Evolutionary conservation across 306 rosid genomes (phyloP).

Genomic region (Sicyos edulis): DNA sequence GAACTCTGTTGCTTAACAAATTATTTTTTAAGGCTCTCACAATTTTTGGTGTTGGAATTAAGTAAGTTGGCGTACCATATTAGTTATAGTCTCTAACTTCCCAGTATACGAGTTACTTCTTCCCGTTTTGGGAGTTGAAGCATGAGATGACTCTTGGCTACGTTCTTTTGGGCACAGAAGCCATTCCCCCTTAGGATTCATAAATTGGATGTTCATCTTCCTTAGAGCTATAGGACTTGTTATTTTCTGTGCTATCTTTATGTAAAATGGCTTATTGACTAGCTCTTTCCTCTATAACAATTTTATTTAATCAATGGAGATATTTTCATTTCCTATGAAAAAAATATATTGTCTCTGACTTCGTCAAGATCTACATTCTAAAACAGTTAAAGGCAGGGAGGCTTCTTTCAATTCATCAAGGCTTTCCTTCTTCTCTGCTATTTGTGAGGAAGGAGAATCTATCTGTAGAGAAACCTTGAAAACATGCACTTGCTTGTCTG

Average conservation of each 20-base stretch:
- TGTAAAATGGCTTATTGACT: too few species aligned
- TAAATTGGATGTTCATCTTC: too few species aligned
- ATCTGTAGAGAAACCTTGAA: constrained; percentile 41
- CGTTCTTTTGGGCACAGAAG: too few species aligned
- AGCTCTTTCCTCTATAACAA: too few species aligned
- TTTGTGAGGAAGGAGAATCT: constrained; percentile 54
- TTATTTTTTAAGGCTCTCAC: neutral
- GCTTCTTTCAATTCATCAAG: constrained; percentile 38
- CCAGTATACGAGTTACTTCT: too few species aligned
- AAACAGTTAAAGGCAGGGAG: constrained; percentile 59
- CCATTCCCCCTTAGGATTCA: too few species aligned
- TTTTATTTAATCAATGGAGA: too few species aligned
- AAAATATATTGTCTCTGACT: neutral
- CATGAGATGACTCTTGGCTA: too few species aligned
- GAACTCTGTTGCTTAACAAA: neutral
- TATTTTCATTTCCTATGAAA: too few species aligned
- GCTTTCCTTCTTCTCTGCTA: constrained; percentile 46
- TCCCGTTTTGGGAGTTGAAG: too few species aligned
- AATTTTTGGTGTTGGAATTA: constrained; percentile 3
- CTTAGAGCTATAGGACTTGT: too few species aligned
- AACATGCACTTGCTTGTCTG: constrained; percentile 40
- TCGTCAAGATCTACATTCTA: constrained; percentile 13
- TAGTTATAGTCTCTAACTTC: neutral
- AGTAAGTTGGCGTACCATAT: neutral
- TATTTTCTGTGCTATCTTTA: too few species aligned